Conservation (phyloP, 805 yeast genomes). For the Lachancea nothofagi region DNA sequence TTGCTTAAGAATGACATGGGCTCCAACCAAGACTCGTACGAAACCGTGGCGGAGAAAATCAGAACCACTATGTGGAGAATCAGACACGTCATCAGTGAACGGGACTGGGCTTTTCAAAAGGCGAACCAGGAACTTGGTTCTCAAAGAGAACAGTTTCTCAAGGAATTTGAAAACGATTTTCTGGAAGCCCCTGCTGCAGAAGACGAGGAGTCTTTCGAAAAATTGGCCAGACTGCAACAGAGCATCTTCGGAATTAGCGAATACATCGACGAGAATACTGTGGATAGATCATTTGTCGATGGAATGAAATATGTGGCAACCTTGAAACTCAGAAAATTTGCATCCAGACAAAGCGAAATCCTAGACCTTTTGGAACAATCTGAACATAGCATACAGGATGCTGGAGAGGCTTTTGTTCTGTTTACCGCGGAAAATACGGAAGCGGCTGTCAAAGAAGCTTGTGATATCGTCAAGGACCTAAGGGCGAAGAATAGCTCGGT, state of each 20-base stretch:
- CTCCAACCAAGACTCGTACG: conserved; percentile 36
- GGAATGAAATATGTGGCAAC: conserved; percentile 69
- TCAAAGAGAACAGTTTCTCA: conserved; percentile 42
- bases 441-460: conserved; percentile 37
- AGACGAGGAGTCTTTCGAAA: conserved; percentile 58
- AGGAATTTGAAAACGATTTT: conserved; percentile 55
- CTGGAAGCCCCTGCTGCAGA: conserved; percentile 47
- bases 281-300: conserved; percentile 52
- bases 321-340: conserved; percentile 56
- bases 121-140: conserved; percentile 45
- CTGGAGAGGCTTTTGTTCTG: conserved; percentile 43
- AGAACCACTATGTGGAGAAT: conserved; percentile 70
- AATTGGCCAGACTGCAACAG: conserved; percentile 70
- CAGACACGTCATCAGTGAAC: conserved; percentile 80
- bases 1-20: conserved; percentile 43
- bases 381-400: conserved; percentile 27
- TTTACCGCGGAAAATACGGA: conserved; percentile 43
- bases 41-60: conserved; percentile 38
- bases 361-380: conserved; percentile 26
- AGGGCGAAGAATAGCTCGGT: conserved; percentile 37
- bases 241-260: conserved; percentile 83
- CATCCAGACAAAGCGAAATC: conserved; percentile 42
- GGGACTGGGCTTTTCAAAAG: conserved; percentile 64
- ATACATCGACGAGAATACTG: conserved; percentile 50
- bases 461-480: conserved; percentile 40